Evolutionary conservation across 2,329 filamentous ascomycete genomes (phyloP).

Genomic region (Calonectria pseudoreteaudii): DNA sequence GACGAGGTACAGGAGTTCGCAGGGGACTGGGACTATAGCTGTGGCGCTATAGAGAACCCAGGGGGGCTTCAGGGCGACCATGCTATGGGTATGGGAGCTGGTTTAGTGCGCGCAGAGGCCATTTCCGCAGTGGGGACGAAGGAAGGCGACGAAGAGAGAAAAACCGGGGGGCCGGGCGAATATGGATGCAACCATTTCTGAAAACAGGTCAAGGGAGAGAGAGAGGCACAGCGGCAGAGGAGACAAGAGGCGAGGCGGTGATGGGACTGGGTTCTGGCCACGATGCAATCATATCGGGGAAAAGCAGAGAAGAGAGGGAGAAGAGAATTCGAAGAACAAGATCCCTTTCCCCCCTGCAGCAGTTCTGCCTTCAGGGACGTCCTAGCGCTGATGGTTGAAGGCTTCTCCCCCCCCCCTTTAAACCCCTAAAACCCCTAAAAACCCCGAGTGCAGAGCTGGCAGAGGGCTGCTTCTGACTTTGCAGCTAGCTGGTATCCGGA

Average conservation of each 20-base stretch:
- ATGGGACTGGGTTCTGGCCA: no score
- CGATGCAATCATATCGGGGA: neutral
- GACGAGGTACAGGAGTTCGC: neutral
- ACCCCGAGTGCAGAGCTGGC: neutral
- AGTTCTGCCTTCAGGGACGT: neutral
- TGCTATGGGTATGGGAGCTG: conserved; percentile 5
- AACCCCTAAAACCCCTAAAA: neutral
- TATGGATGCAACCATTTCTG: neutral
- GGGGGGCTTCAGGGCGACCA: conserved; percentile 9
- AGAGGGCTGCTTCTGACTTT: neutral
- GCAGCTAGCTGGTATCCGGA: neutral
- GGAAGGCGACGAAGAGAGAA: neutral
- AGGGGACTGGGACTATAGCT: conserved; percentile 3
- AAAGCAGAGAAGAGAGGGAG: neutral
- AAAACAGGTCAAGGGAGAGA: no score
- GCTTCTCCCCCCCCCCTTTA: no score
- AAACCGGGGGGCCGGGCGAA: neutral
- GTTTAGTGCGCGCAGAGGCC: conserved; percentile 1
- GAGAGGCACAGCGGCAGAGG: neutral
- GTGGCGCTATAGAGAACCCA: conserved; percentile 5
- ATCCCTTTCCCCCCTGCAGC: neutral
- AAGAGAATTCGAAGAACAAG: neutral
- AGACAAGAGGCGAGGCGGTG: neutral
- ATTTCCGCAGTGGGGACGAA: neutral
- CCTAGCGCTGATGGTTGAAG: neutral